These are phyloP conservation scores for Iberis pinnata DNA, from an alignment of 345 rosid genomes.

Conservation along the genomic window DNA sequence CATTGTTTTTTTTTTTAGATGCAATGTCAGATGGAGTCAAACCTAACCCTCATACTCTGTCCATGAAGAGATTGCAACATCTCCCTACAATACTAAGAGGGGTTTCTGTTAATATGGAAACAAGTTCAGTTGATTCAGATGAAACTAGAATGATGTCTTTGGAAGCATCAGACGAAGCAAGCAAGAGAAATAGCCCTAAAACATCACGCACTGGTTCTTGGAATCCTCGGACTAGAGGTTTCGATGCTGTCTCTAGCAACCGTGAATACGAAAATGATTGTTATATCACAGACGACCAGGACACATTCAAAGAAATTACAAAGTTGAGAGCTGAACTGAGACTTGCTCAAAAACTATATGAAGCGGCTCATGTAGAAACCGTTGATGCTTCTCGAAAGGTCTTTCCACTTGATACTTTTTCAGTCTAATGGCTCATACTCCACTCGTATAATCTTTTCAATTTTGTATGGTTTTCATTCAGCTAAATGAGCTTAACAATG, in stretches of 20 bases:
- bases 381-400: slow-evolving; percentile 78
- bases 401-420: no score
- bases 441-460: not conserved
- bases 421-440: no score
- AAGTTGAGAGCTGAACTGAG: slow-evolving; percentile 79
- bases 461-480: slow-evolving; percentile 11
- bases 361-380: slow-evolving; percentile 62
- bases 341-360: slow-evolving; percentile 60
- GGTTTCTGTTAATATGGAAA: slow-evolving; percentile 17
- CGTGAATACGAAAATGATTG: no score
- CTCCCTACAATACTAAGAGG: slow-evolving; percentile 17
- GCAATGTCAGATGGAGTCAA: slow-evolving; percentile 14
- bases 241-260: no score
- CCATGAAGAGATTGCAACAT: slow-evolving; percentile 18
- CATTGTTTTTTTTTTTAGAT: no score
- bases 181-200: slow-evolving; percentile 22
- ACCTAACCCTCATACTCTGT: slow-evolving; percentile 7
- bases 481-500: slow-evolving; percentile 35
- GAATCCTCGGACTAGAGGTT: slow-evolving; percentile 30
- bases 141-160: slow-evolving; percentile 10
- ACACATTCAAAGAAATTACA: no score
- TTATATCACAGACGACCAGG: no score
- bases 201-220: slow-evolving; percentile 6
- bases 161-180: slow-evolving; percentile 15
- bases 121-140: slow-evolving; percentile 18